Percentiles rank a stretch among this genome's conserved stretches.
phyloP scores from a whole-genome alignment of 1,284 basidiomycete genomes.

The Anthracocystis panici-leucophaei region DNA sequence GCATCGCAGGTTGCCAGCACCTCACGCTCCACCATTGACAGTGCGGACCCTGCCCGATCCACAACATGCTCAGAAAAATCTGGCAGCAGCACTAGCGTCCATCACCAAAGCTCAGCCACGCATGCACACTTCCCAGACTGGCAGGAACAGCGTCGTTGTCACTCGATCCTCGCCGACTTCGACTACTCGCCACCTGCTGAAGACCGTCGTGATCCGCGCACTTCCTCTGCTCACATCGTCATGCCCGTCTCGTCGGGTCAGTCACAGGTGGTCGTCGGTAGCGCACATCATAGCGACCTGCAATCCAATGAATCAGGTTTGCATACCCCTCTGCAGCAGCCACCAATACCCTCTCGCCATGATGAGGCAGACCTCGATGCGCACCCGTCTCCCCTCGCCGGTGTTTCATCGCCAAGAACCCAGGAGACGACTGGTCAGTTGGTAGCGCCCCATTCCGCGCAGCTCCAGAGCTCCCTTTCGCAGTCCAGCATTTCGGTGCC shows the following conservation, averaged over 20 bases:
- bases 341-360: constrained; percentile 14
- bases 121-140: constrained; percentile 33
- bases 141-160: constrained; percentile 47
- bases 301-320: constrained; percentile 2
- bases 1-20: constrained; percentile 30
- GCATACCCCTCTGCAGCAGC: constrained; percentile 7
- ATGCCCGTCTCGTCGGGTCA: constrained; percentile 28
- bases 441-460: constrained; percentile 2
- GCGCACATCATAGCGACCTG: constrained; percentile 7
- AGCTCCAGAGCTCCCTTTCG: constrained; percentile 23
- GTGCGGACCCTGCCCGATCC: constrained; percentile 10
- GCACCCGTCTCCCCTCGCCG: background rate
- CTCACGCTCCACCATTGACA: constrained; percentile 39
- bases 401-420: background rate
- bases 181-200: constrained; percentile 32
- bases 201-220: constrained; percentile 48
- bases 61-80: constrained; percentile 6
- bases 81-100: background rate
- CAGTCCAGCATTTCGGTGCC: constrained; percentile 23
- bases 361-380: background rate
- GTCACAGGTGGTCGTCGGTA: constrained; percentile 11
- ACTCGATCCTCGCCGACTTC: constrained; percentile 34
- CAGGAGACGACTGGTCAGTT: background rate
- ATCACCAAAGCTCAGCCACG: constrained; percentile 6
- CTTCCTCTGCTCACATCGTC: constrained; percentile 32